phyloP scores from a whole-genome alignment of 2,329 filamentous ascomycete species.

The Cercospora sesami region DNA sequence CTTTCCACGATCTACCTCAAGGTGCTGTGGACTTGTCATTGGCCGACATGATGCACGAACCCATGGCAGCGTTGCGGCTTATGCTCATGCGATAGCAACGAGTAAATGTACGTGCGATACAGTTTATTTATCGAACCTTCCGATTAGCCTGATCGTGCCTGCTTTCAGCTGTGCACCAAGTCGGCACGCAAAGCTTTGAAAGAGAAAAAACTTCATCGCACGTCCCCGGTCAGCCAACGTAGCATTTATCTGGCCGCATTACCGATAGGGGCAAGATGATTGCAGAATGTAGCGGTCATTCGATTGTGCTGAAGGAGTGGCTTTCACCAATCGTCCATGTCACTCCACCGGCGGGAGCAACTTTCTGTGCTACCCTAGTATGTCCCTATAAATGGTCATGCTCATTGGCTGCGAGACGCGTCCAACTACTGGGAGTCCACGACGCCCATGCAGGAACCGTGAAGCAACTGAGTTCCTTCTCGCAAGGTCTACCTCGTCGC shows the following conservation, averaged over 20 bases:
- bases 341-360: neutral
- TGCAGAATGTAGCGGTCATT: neutral
- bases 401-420: neutral
- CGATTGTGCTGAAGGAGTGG: neutral
- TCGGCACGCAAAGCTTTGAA: neutral
- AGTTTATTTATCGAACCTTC: neutral
- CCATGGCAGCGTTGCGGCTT: neutral
- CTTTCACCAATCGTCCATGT: neutral
- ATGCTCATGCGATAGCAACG: neutral
- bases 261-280: neutral
- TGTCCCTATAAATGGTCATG: neutral
- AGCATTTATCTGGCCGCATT: neutral
- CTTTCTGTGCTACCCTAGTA: neutral
- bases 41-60: neutral
- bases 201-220: neutral
- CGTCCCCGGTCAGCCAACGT: neutral
- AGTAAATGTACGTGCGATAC: neutral
- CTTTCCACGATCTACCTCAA: neutral
- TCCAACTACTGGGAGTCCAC: neutral
- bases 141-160: neutral
- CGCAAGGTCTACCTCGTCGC: neutral
- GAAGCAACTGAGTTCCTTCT: neutral
- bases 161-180: neutral
- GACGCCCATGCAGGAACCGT: conserved; percentile 2
- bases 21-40: neutral